Percentiles rank a stretch among this genome's conserved stretches.
Conservation (phyloP, 805 yeast genomes). For the Spathaspora boniae region DNA sequence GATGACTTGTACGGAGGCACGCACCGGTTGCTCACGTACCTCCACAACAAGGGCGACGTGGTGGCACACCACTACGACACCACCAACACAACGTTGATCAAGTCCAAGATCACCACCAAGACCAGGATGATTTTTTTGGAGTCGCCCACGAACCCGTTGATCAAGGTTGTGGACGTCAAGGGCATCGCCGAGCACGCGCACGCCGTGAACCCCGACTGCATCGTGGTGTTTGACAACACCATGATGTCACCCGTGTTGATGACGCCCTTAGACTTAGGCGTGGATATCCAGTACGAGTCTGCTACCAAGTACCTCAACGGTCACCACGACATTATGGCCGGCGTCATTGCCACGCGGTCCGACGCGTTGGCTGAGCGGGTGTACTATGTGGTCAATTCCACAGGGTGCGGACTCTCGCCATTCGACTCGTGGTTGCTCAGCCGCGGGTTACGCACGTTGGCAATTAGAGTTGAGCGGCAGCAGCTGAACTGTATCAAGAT, state of each 20-base stretch:
- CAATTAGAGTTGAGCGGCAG: constrained; percentile 83
- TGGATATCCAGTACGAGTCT: constrained; percentile 88
- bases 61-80: constrained; percentile 78
- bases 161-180: constrained; percentile 79
- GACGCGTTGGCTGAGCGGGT: constrained; percentile 63
- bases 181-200: constrained; percentile 67
- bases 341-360: constrained; percentile 71
- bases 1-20: constrained; percentile 95
- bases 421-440: constrained; percentile 88
- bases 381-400: constrained; percentile 78
- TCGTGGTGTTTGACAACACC: constrained; percentile 89
- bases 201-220: constrained; percentile 57
- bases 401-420: constrained; percentile 90
- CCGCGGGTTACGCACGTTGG: constrained; percentile 85
- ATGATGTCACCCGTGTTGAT: constrained; percentile 92
- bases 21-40: constrained; percentile 74
- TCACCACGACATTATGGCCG: constrained; percentile 97
- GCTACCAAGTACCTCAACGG: constrained; percentile 93
- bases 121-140: constrained; percentile 84
- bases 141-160: constrained; percentile 90
- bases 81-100: constrained; percentile 61
- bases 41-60: constrained; percentile 60
- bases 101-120: constrained; percentile 47
- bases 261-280: constrained; percentile 83
- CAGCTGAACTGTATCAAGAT: constrained; percentile 74